Evolutionary conservation across 108 stramenopile genomes (phyloP).

Genomic region (Pseudonitzschia multiseries): DNA sequence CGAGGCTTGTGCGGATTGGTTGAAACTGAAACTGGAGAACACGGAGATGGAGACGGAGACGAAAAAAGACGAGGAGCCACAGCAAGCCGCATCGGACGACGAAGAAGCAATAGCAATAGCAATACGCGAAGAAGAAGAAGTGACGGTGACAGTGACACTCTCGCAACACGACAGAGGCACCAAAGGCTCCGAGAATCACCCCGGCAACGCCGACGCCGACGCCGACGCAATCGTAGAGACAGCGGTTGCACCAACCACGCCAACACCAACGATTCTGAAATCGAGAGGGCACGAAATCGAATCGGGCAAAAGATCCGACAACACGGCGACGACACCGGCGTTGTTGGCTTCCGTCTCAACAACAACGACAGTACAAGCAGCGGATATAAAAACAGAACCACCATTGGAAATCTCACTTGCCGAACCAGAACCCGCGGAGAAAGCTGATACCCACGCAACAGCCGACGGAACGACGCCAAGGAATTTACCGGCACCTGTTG

Average conservation of each 20-base stretch:
- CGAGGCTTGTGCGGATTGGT: neutral
- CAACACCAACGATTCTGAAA: neutral
- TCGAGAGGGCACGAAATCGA: neutral
- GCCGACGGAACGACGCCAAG: too few species aligned
- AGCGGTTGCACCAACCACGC: neutral
- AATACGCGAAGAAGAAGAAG: slow-evolving; percentile 3
- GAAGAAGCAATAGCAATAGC: too few species aligned
- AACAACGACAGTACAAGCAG: neutral
- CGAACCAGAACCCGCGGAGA: neutral
- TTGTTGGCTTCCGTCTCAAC: neutral
- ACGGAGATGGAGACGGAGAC: neutral
- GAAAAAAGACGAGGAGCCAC: neutral
- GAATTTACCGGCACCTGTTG: too few species aligned
- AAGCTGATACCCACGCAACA: too few species aligned
- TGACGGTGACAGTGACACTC: neutral
- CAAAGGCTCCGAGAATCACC: too few species aligned
- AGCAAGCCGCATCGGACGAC: neutral
- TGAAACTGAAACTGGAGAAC: neutral
- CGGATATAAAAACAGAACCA: neutral
- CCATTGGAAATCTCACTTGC: neutral
- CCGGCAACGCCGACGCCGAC: too few species aligned
- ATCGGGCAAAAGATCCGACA: neutral
- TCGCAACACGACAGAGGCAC: neutral
- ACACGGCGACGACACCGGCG: neutral
- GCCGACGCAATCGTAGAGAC: neutral